Evolutionary conservation across 495 filamentous ascomycete species (phyloP).

Genomic region (Talaromyces stipitatus): DNA sequence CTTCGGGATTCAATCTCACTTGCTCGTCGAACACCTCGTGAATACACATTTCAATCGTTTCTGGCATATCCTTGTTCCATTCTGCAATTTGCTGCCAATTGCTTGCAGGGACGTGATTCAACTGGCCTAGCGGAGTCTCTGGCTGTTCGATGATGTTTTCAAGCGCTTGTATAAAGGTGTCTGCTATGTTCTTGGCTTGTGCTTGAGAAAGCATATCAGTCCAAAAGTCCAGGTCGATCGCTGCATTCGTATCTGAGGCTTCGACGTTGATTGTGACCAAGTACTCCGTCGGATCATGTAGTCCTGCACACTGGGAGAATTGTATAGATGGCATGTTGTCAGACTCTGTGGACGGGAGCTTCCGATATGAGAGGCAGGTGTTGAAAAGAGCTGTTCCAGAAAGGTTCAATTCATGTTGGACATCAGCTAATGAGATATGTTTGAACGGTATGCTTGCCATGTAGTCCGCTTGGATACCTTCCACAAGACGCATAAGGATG

Average conservation of each 20-base stretch:
- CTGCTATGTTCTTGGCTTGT: slow-evolving; percentile 44
- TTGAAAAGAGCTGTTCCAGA: slow-evolving; percentile 32
- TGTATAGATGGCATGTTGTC: slow-evolving; percentile 21
- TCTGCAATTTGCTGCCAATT: slow-evolving; percentile 29
- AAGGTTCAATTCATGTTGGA: slow-evolving; percentile 40
- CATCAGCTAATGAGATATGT: slow-evolving; percentile 44
- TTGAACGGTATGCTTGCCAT: slow-evolving; percentile 39
- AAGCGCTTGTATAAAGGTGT: slow-evolving; percentile 38
- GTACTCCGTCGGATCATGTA: slow-evolving; percentile 52
- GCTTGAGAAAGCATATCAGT: slow-evolving; percentile 38
- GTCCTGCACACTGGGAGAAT: slow-evolving; percentile 30
- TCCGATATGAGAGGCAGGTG: slow-evolving; percentile 38
- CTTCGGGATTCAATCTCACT: slow-evolving; percentile 24
- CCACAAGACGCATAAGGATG: slow-evolving; percentile 21
- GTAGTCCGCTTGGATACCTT: slow-evolving; percentile 42
- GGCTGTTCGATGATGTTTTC: slow-evolving; percentile 31
- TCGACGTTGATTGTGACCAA: slow-evolving; percentile 49
- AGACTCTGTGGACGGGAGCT: slow-evolving; percentile 20
- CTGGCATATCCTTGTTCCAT: slow-evolving; percentile 38
- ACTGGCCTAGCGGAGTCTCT: slow-evolving; percentile 21
- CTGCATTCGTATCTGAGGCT: slow-evolving; percentile 32
- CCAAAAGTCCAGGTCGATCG: slow-evolving; percentile 52
- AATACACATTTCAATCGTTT: slow-evolving; percentile 27
- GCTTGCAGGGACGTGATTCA: slow-evolving; percentile 29
- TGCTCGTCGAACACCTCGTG: slow-evolving; percentile 37